Conservation (phyloP, 768 basidiomycete species). For the Termitomyces sp. region DNA sequence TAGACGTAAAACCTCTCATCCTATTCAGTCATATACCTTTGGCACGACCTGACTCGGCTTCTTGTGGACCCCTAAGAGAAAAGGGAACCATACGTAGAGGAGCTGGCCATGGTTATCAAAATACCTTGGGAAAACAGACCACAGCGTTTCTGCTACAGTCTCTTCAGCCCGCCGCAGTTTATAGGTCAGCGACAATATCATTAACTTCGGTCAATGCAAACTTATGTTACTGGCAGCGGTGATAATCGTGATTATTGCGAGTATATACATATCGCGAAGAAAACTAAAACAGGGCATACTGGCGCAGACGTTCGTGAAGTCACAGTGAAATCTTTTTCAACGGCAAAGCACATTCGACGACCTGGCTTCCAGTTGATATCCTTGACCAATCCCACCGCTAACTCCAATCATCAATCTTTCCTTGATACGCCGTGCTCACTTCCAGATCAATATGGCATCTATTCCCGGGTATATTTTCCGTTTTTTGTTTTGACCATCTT, state of each 20-base stretch:
- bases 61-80: conserved; percentile 77
- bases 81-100: conserved; percentile 65
- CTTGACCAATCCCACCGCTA: conserved; percentile 32
- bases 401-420: conserved; percentile 33
- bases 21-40: conserved; percentile 87
- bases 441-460: conserved; percentile 65
- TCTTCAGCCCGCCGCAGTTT: conserved; percentile 62
- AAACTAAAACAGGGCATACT: conserved; percentile 14
- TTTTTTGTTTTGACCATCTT: conserved; percentile 35
- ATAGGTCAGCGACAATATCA: conserved; percentile 44
- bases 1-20: conserved; percentile 44
- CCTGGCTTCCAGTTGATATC: conserved; percentile 89
- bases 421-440: conserved; percentile 70
- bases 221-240: conserved; percentile 38
- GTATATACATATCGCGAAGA: conserved; percentile 41
- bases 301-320: conserved; percentile 55
- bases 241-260: conserved; percentile 94
- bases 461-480: conserved; percentile 59
- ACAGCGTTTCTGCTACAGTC: conserved; percentile 63
- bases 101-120: conserved; percentile 79
- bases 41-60: conserved; percentile 62
- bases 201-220: background rate
- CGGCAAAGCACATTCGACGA: conserved; percentile 59
- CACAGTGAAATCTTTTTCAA: conserved; percentile 85
- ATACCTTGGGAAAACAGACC: conserved; percentile 75